Conservation (phyloP, 768 basidiomycete species). For the Suillus luteus region DNA sequence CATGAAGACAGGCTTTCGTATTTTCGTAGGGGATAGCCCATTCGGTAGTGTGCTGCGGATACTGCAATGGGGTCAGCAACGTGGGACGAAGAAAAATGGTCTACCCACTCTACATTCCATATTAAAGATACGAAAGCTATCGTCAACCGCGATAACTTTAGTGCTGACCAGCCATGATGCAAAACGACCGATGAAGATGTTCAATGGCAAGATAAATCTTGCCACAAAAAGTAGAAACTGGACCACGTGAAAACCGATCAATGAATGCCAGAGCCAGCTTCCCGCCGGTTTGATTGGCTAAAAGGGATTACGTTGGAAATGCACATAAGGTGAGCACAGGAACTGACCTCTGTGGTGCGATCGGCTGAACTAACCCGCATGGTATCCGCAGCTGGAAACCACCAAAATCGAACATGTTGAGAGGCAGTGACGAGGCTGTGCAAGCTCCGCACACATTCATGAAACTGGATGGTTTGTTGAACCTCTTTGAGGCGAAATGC, state of each 20-base stretch:
- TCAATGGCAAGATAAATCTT: constrained; percentile 62
- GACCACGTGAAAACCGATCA: constrained; percentile 79
- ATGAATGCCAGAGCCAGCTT: constrained; percentile 68
- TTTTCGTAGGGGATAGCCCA: constrained; percentile 84
- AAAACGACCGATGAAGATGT: constrained; percentile 62
- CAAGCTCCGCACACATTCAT: constrained; percentile 58
- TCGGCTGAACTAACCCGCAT: constrained; percentile 74
- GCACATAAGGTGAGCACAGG: constrained; percentile 18
- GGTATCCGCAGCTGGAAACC: constrained; percentile 81
- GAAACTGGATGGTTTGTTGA: constrained; percentile 63
- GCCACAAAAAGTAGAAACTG: constrained; percentile 84
- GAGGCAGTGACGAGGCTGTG: constrained; percentile 60
- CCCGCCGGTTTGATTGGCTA: constrained; percentile 54
- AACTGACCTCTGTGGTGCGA: constrained; percentile 74
- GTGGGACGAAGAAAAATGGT: constrained; percentile 5
- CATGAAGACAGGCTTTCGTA: constrained; percentile 66
- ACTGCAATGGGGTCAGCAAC: constrained; percentile 45
- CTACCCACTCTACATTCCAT: constrained; percentile 84
- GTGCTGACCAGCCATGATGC: constrained; percentile 67
- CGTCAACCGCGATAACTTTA: constrained; percentile 65
- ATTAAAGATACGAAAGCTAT: constrained; percentile 86
- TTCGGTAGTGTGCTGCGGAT: constrained; percentile 92
- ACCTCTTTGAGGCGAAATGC: constrained; percentile 81
- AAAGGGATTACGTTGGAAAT: constrained; percentile 15
- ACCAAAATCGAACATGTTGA: constrained; percentile 93